Evolutionary conservation across 345 rosid species (phyloP).

Genomic region (Fremontodendron californicum): DNA sequence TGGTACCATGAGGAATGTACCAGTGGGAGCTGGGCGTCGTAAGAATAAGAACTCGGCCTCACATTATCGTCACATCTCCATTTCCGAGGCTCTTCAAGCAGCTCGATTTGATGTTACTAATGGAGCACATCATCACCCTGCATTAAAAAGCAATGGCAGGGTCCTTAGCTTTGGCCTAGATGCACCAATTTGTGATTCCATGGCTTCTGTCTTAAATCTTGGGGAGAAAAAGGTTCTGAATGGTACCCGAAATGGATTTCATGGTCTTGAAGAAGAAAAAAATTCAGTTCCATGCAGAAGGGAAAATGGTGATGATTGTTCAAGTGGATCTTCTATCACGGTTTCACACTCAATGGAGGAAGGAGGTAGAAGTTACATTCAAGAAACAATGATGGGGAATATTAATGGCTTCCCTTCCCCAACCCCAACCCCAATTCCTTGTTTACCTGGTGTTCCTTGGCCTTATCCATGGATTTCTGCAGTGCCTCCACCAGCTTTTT

Average conservation of each 20-base stretch:
- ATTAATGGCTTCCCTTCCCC: conserved; percentile 48
- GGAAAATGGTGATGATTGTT: conserved; percentile 61
- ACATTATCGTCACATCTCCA: conserved; percentile 60
- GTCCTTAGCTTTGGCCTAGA: conserved; percentile 67
- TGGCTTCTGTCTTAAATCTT: conserved; percentile 44
- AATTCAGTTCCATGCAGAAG: conserved; percentile 20
- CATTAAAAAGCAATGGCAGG: conserved; percentile 45
- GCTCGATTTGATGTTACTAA: conserved; percentile 48
- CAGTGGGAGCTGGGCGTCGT: conserved; percentile 89
- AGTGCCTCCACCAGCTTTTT: conserved; percentile 52
- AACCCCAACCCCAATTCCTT: conserved; percentile 40
- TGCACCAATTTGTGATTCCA: conserved; percentile 48
- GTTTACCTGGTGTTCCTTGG: conserved; percentile 74
- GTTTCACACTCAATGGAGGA: conserved; percentile 36
- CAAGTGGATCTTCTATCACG: conserved; percentile 50
- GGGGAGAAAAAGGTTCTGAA: conserved; percentile 43
- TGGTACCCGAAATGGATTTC: conserved; percentile 38
- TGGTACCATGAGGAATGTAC: conserved; percentile 89
- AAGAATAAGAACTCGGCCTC: conserved; percentile 73
- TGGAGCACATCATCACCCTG: conserved; percentile 36
- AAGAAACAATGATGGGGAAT: conserved; percentile 33
- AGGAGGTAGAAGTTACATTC: conserved; percentile 20
- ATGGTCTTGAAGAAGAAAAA: conserved; percentile 27
- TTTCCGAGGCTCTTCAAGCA: conserved; percentile 69
- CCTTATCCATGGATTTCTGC: conserved; percentile 66